A percentile compares a stretch with the other conserved stretches of the same genome.
Evolutionary conservation across 2,329 filamentous ascomycete genomes (phyloP).

Genomic region (Diplocarpon rosae): DNA sequence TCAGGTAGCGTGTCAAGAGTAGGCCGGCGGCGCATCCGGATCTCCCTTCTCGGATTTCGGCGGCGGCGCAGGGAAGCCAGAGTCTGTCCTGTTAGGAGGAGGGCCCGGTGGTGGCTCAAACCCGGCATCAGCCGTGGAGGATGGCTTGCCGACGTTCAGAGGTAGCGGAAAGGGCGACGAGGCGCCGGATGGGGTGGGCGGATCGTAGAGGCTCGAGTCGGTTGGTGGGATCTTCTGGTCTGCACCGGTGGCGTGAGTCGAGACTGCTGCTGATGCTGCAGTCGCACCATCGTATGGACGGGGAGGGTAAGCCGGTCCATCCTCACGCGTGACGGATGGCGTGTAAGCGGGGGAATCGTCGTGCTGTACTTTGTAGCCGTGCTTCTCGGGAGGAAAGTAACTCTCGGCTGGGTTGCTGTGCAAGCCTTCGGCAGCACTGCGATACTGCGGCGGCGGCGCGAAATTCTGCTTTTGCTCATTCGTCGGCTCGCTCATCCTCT

Average conservation of each 20-base stretch:
- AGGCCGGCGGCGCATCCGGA: constrained; percentile 3
- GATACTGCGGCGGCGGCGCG: constrained; percentile 5
- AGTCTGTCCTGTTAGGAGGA: constrained; percentile 2
- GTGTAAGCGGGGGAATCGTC: background rate
- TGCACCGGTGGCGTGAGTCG: background rate
- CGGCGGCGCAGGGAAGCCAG: constrained; percentile 3
- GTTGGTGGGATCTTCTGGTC: background rate
- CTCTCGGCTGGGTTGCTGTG: background rate
- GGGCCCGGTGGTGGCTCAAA: constrained; percentile 1
- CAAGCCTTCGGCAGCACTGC: background rate
- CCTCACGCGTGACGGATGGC: background rate
- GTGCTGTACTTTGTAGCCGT: background rate
- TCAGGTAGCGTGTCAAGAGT: too few species aligned
- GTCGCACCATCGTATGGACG: background rate
- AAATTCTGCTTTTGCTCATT: constrained; percentile 6
- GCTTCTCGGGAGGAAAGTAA: constrained; percentile 1
- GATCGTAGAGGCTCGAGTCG: background rate
- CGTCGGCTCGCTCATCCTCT: constrained; percentile 15
- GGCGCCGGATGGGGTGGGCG: background rate
- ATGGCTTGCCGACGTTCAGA: background rate
- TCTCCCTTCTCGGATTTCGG: constrained; percentile 2
- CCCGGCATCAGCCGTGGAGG: constrained; percentile 1
- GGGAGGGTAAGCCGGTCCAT: background rate
- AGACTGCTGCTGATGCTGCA: background rate
- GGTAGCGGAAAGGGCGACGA: background rate